Evolutionary conservation across 192 early-diverging fungal species (phyloP).

Genomic region (Linnemannia schmuckeri): DNA sequence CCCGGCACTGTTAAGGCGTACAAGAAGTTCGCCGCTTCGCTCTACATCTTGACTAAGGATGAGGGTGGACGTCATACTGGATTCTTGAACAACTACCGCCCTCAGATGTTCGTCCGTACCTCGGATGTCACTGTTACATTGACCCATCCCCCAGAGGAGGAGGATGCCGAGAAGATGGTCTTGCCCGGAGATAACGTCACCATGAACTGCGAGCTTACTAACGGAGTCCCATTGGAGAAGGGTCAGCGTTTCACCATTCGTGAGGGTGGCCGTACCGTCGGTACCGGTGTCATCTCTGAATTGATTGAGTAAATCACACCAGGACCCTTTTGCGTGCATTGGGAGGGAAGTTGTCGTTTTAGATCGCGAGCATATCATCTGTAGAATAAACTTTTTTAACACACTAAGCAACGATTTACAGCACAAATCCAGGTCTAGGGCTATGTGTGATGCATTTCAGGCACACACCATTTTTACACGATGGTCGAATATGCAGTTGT

Average conservation of each 20-base stretch:
- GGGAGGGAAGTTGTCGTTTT: slow-evolving; percentile 11
- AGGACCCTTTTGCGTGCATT: neutral
- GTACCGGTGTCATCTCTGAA: slow-evolving; percentile 91
- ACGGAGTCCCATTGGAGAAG: slow-evolving; percentile 90
- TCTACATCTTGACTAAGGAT: slow-evolving; percentile 97
- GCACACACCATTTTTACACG: neutral
- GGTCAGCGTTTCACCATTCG: slow-evolving; percentile 97
- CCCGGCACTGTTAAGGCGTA: slow-evolving; percentile 96
- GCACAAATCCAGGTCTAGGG: neutral
- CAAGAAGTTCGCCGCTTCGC: slow-evolving; percentile 92
- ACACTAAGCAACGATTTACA: neutral
- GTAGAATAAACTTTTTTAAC: slow-evolving; percentile 20
- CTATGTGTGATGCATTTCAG: neutral
- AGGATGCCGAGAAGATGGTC: slow-evolving; percentile 95
- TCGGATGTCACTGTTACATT: slow-evolving; percentile 94
- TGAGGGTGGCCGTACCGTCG: slow-evolving; percentile 98
- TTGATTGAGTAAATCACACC: slow-evolving; percentile 69
- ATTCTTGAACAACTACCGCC: slow-evolving; percentile 97
- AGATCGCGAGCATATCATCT: slow-evolving; percentile 9
- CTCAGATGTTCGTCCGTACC: slow-evolving; percentile 96
- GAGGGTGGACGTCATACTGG: slow-evolving; percentile 99
- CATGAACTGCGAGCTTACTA: slow-evolving; percentile 86
- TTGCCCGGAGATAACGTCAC: slow-evolving; percentile 98
- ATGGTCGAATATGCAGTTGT: neutral
- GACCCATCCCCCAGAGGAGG: slow-evolving; percentile 78